Evolutionary conservation across 257 asterid genomes (phyloP).

Genomic region (Pogostemon cablin): DNA sequence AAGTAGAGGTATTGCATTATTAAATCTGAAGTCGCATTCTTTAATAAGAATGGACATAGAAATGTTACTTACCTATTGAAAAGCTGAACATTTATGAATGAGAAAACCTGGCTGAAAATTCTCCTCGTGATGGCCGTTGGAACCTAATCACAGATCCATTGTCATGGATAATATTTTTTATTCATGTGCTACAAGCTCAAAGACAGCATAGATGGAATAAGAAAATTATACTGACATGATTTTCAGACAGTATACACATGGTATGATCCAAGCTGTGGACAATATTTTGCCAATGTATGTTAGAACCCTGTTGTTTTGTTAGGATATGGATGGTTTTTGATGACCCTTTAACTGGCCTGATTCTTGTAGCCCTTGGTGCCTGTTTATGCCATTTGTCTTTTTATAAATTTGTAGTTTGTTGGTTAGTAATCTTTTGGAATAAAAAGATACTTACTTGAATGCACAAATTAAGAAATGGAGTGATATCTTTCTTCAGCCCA

Average conservation of each 20-base stretch:
- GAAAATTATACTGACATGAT: conserved; percentile 51
- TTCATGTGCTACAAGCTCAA: conserved; percentile 27
- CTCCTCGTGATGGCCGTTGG: conserved; percentile 69
- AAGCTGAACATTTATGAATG: conserved; percentile 95
- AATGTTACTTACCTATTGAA: conserved; percentile 71
- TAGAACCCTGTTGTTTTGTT: conserved; percentile 76
- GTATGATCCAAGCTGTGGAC: conserved; percentile 68
- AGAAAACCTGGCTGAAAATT: conserved; percentile 88
- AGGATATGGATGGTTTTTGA: conserved; percentile 62
- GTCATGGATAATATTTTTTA: conserved; percentile 12
- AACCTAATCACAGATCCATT: conserved; percentile 54
- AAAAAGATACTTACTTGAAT: conserved; percentile 64
- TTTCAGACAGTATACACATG: conserved; percentile 66
- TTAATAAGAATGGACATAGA: conserved; percentile 25
- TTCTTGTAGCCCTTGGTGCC: conserved; percentile 91
- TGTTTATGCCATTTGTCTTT: conserved; percentile 42
- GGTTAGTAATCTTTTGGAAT: conserved; percentile 10
- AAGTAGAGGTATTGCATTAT: conserved; percentile 25
- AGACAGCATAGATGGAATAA: conserved; percentile 23
- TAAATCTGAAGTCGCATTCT: conserved; percentile 14
- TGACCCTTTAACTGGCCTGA: conserved; percentile 72
- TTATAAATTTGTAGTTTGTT: conserved; percentile 24
- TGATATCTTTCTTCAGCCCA: conserved; percentile 82
- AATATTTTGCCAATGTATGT: conserved; percentile 80
- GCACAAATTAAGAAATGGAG: conserved; percentile 75